phyloP scores from a whole-genome alignment of 805 yeast genomes.

The Yarrowia sp. region DNA sequence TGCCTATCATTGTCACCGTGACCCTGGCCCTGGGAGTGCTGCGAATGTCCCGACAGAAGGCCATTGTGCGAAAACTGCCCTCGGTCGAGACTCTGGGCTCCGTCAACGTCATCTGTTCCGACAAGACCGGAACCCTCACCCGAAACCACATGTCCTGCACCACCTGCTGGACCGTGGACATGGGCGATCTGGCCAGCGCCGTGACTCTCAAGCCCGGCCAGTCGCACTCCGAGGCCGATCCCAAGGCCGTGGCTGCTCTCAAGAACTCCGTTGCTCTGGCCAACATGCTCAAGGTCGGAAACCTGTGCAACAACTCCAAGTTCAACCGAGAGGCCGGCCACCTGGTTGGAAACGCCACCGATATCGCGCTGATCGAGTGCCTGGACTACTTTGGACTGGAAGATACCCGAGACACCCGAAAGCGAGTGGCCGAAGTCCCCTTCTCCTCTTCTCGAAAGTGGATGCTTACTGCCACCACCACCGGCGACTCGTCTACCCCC shows the following conservation, averaged over 20 bases:
- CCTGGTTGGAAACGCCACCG: constrained; percentile 93
- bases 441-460: constrained; percentile 84
- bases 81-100: constrained; percentile 95
- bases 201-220: constrained; percentile 26
- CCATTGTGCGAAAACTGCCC: constrained; percentile 92
- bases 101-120: constrained; percentile 91
- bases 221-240: constrained; percentile 5
- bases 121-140: constrained; percentile 89
- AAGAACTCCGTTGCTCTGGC: constrained; percentile 13
- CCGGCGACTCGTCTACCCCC: constrained; percentile 63
- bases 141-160: constrained; percentile 91
- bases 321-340: constrained; percentile 63
- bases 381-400: constrained; percentile 71
- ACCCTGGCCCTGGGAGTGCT: constrained; percentile 95
- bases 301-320: constrained; percentile 50
- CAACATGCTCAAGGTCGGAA: constrained; percentile 45
- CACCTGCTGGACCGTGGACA: constrained; percentile 77
- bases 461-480: constrained; percentile 80
- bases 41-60: constrained; percentile 93
- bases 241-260: constrained; percentile 21
- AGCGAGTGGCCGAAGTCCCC: constrained; percentile 76
- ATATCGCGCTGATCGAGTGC: constrained; percentile 84
- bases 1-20: constrained; percentile 97
- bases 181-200: constrained; percentile 42
- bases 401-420: constrained; percentile 66